phyloP scores from a whole-genome alignment of 176 grass and related monocot species.

The Olyra latifolia region DNA sequence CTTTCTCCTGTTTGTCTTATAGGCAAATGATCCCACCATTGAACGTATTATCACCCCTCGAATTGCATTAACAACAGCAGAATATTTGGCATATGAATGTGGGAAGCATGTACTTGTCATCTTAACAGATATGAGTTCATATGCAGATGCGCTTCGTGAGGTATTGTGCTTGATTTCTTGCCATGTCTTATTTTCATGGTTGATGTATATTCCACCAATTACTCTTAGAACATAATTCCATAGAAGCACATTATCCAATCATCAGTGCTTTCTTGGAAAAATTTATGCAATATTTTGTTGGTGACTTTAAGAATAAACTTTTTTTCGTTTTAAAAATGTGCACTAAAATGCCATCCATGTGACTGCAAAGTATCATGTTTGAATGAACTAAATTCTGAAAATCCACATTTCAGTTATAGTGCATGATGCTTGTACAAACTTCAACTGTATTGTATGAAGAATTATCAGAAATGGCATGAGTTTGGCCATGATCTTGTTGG shows the following conservation, averaged over 20 bases:
- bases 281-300: not conserved
- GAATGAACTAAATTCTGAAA: not conserved
- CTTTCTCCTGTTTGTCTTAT: constrained; percentile 16
- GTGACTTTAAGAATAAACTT: not conserved
- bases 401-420: not conserved
- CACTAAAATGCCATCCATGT: not conserved
- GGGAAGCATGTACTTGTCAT: constrained; percentile 99
- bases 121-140: constrained; percentile 99
- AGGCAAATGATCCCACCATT: constrained; percentile 99
- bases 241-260: not conserved
- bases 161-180: constrained; percentile 41
- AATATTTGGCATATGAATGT: constrained; percentile 99
- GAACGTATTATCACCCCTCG: constrained; percentile 98
- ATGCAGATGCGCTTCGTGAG: constrained; percentile 99
- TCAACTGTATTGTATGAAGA: not conserved
- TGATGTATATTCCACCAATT: not conserved
- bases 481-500: not conserved
- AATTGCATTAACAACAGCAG: constrained; percentile 95
- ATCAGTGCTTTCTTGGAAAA: constrained; percentile 7
- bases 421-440: constrained; percentile 13
- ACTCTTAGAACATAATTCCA: not conserved
- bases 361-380: not conserved
- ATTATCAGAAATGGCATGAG: not conserved
- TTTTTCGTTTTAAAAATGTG: not conserved
- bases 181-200: not conserved